These are phyloP conservation scores for Glutinoglossum americanum DNA, from an alignment of 495 filamentous ascomycete species.

Conservation along the genomic window DNA sequence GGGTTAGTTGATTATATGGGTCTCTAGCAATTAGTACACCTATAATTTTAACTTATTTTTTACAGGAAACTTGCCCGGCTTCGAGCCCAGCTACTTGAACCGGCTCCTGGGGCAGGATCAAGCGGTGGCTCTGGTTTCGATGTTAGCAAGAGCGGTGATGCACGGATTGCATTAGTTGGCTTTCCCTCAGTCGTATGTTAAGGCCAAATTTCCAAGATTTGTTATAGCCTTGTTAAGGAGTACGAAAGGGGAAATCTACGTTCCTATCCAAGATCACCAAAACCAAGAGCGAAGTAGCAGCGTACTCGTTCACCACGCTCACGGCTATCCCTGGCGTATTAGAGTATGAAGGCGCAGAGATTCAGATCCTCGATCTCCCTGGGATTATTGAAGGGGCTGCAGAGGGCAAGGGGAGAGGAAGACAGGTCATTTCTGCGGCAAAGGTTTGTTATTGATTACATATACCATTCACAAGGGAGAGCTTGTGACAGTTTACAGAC, in stretches of 20 bases:
- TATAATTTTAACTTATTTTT: background rate
- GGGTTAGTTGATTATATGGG: conserved; percentile 33
- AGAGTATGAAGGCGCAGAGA: conserved; percentile 95
- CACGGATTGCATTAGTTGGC: conserved; percentile 88
- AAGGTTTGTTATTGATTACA: conserved; percentile 25
- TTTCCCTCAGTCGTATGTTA: conserved; percentile 62
- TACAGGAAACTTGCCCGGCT: conserved; percentile 83
- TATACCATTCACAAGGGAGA: background rate
- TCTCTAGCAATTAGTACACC: background rate
- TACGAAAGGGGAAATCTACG: conserved; percentile 61
- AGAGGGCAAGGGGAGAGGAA: conserved; percentile 87
- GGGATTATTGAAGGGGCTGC: conserved; percentile 97
- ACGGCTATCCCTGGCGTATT: conserved; percentile 96
- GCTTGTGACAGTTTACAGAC: conserved; percentile 32
- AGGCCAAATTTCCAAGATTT: background rate
- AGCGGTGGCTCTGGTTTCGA: conserved; percentile 75
- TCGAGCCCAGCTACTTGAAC: conserved; percentile 87
- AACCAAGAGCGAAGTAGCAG: conserved; percentile 87
- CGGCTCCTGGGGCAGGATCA: conserved; percentile 50
- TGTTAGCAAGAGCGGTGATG: conserved; percentile 92
- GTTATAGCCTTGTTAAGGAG: background rate
- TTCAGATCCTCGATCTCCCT: conserved; percentile 93
- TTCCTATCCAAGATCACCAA: conserved; percentile 98
- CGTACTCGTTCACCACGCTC: conserved; percentile 93
- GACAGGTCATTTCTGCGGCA: conserved; percentile 96